phyloP scores from a whole-genome alignment of 768 basidiomycete species.

The Auriscalpium vulgare region DNA sequence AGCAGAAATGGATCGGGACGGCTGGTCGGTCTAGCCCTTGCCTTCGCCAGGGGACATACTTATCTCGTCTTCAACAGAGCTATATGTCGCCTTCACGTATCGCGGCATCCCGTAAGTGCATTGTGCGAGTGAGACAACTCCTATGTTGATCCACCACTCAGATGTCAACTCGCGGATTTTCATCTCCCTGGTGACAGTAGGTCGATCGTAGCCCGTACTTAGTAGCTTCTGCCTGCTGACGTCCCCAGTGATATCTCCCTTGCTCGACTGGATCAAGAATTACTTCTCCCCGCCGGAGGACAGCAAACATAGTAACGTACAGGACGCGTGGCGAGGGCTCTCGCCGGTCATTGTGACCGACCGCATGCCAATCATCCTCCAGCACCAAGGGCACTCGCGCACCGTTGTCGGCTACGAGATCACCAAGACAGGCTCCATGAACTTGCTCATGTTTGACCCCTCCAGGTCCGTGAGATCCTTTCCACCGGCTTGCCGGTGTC shows the following conservation, averaged over 20 bases:
- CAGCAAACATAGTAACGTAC: constrained; percentile 27
- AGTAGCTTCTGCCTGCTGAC: not conserved
- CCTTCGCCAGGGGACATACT: not conserved
- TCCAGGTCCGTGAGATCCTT: constrained; percentile 37
- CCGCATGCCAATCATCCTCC: constrained; percentile 76
- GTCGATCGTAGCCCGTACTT: not conserved
- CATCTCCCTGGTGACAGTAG: constrained; percentile 41
- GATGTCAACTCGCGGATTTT: constrained; percentile 62
- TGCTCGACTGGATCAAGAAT: constrained; percentile 67
- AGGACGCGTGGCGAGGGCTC: constrained; percentile 44
- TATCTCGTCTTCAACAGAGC: constrained; percentile 34
- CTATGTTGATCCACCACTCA: constrained; percentile 19
- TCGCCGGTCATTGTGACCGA: constrained; percentile 48
- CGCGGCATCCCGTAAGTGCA: constrained; percentile 72
- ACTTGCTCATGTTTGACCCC: constrained; percentile 75
- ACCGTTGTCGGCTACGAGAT: constrained; percentile 82
- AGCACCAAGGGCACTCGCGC: constrained; percentile 81
- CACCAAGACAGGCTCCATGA: constrained; percentile 44
- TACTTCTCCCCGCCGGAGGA: constrained; percentile 48
- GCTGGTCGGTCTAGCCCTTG: constrained; percentile 38
- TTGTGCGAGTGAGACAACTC: not conserved
- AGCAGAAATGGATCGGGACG: constrained; percentile 75
- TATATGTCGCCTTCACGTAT: constrained; percentile 71
- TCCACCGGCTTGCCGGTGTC: not conserved
- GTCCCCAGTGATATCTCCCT: constrained; percentile 31